Conservation (phyloP, 2,329 filamentous ascomycete species). For the Didymella pinodella region DNA sequence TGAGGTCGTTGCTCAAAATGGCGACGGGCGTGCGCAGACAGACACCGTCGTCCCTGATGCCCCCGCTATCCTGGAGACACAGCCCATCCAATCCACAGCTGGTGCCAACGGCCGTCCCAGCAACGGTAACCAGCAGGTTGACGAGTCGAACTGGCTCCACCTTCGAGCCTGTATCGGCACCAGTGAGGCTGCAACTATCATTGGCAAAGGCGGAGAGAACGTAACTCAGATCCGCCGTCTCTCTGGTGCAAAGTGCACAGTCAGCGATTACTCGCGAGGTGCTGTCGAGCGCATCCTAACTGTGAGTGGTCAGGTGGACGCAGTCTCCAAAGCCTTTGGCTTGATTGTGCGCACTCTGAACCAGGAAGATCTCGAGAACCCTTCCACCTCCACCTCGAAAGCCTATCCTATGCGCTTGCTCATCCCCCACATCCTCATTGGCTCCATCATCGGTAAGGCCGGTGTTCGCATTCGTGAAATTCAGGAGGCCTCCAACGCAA, state of each 20-base stretch:
- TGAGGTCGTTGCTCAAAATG: slow-evolving; percentile 53
- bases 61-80: slow-evolving; percentile 58
- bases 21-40: slow-evolving; percentile 68
- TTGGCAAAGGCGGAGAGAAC: slow-evolving; percentile 98
- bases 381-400: slow-evolving; percentile 93
- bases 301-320: slow-evolving; percentile 94
- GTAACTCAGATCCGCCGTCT: slow-evolving; percentile 95
- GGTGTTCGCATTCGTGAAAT: slow-evolving; percentile 97
- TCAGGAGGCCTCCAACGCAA: slow-evolving; percentile 94
- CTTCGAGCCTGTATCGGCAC: slow-evolving; percentile 97
- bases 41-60: slow-evolving; percentile 76
- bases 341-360: slow-evolving; percentile 98
- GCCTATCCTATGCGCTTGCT: slow-evolving; percentile 95
- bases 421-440: slow-evolving; percentile 95
- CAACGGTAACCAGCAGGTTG: slow-evolving; percentile 66
- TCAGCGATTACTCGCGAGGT: slow-evolving; percentile 96
- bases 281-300: slow-evolving; percentile 97
- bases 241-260: slow-evolving; percentile 97
- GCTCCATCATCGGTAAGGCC: slow-evolving; percentile 97
- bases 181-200: slow-evolving; percentile 95
- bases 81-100: slow-evolving; percentile 66
- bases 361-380: slow-evolving; percentile 87
- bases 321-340: slow-evolving; percentile 97
- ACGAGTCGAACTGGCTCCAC: slow-evolving; percentile 96
- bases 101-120: slow-evolving; percentile 60